A percentile compares a stretch with the other conserved stretches of the same genome.
Evolutionary conservation across 179 eudicot genomes (phyloP).

Genomic region (Dionaea muscipula): DNA sequence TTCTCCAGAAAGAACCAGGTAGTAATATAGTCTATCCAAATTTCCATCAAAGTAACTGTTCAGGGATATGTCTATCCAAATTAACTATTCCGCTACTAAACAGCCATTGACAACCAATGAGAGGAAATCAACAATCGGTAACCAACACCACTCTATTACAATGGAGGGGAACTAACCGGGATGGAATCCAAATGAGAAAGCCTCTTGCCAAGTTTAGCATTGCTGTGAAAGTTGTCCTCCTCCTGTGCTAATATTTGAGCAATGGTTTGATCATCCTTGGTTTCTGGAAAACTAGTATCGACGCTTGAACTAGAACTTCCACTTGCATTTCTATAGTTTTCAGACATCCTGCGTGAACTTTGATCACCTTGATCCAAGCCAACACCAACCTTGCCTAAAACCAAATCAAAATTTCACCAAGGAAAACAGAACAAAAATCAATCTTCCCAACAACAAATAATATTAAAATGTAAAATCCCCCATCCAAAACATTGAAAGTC

Average conservation of each 20-base stretch:
- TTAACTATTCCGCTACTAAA: neutral
- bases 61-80: too few species aligned
- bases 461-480: too few species aligned
- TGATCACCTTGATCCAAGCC: too few species aligned
- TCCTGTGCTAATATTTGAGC: conserved; percentile 49
- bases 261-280: conserved; percentile 57
- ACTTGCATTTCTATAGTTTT: conserved; percentile 28
- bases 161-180: conserved; percentile 27
- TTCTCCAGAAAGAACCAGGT: too few species aligned
- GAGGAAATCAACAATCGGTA: neutral
- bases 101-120: neutral
- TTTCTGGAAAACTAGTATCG: conserved; percentile 38
- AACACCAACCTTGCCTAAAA: too few species aligned
- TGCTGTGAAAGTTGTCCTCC: conserved; percentile 11
- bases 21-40: too few species aligned
- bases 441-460: too few species aligned
- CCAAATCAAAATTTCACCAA: too few species aligned
- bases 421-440: too few species aligned
- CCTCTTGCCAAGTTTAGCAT: conserved; percentile 41
- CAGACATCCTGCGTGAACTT: conserved; percentile 20
- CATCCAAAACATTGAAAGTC: too few species aligned
- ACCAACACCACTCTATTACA: neutral
- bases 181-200: conserved; percentile 71
- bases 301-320: conserved; percentile 58
- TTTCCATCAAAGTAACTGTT: too few species aligned